Evolutionary conservation across 305 asterid species (phyloP).

Genomic region (Ajuga reptans): DNA sequence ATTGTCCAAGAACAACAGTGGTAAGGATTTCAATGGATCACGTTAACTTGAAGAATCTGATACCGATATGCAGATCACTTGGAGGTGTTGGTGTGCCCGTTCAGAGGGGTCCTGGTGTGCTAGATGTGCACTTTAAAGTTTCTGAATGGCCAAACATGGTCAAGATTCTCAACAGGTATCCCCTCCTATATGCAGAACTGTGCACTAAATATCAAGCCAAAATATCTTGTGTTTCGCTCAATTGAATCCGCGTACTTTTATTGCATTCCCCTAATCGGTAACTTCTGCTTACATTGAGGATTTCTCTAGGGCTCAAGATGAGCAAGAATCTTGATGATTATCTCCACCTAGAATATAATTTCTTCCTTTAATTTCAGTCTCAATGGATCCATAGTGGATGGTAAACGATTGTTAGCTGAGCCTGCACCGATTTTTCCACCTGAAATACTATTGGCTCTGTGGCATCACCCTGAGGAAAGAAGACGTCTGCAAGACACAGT

Average conservation of each 20-base stretch:
- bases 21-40: constrained; percentile 31
- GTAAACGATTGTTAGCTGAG: constrained; percentile 36
- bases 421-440: constrained; percentile 48
- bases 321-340: not conserved
- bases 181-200: not conserved
- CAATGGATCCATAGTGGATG: constrained; percentile 33
- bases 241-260: not conserved
- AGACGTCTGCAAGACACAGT: constrained; percentile 29
- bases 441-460: constrained; percentile 37
- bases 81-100: constrained; percentile 2
- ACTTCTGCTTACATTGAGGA: too few species aligned
- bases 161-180: constrained; percentile 50
- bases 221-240: not conserved
- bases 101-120: not conserved
- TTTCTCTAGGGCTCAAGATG: too few species aligned
- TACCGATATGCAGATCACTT: constrained; percentile 23
- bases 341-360: not conserved
- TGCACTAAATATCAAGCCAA: not conserved
- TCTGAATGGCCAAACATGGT: constrained; percentile 64
- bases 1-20: constrained; percentile 52
- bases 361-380: constrained; percentile 30
- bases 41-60: rapidly evolving
- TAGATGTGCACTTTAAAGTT: constrained; percentile 36
- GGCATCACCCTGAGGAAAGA: constrained; percentile 43
- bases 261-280: too few species aligned